Conservation (phyloP, 2,329 filamentous ascomycete genomes). For the Ophiosphaerella narmari region DNA sequence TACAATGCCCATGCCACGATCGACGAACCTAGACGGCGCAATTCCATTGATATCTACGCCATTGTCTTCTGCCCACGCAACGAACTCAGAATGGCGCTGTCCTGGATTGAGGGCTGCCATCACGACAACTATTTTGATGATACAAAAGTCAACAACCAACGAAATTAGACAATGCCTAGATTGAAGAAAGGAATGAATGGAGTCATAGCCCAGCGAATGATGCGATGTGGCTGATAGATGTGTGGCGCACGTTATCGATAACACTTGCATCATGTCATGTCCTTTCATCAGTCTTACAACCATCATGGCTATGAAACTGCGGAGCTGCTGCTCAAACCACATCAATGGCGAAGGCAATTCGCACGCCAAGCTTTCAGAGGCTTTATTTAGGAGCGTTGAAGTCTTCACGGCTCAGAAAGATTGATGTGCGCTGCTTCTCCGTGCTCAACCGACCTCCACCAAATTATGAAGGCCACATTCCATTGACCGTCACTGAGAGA, state of each 20-base stretch:
- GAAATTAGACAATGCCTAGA: neutral
- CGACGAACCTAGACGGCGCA: conserved; percentile 67
- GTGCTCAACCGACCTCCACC: conserved; percentile 81
- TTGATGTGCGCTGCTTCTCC: conserved; percentile 65
- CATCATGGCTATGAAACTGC: too few species aligned
- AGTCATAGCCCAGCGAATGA: conserved; percentile 7
- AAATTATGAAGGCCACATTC: conserved; percentile 91
- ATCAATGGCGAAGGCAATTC: conserved; percentile 23
- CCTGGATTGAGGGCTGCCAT: conserved; percentile 40
- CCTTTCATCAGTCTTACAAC: neutral
- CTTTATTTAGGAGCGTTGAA: neutral
- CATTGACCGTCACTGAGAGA: conserved; percentile 78
- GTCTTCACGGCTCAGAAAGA: neutral
- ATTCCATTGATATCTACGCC: conserved; percentile 73
- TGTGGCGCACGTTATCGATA: conserved; percentile 32
- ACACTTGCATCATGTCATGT: conserved; percentile 13
- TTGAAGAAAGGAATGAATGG: neutral
- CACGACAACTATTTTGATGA: neutral
- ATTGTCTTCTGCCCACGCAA: conserved; percentile 67
- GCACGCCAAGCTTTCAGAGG: conserved; percentile 11
- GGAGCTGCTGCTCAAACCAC: neutral
- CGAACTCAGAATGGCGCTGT: conserved; percentile 59
- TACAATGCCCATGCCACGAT: conserved; percentile 77
- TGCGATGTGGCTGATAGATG: conserved; percentile 9
- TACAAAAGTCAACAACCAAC: too few species aligned